Percentiles rank a stretch among this genome's conserved stretches.
Conservation (phyloP, 1,284 basidiomycete genomes). For the Golubevia sp. region DNA sequence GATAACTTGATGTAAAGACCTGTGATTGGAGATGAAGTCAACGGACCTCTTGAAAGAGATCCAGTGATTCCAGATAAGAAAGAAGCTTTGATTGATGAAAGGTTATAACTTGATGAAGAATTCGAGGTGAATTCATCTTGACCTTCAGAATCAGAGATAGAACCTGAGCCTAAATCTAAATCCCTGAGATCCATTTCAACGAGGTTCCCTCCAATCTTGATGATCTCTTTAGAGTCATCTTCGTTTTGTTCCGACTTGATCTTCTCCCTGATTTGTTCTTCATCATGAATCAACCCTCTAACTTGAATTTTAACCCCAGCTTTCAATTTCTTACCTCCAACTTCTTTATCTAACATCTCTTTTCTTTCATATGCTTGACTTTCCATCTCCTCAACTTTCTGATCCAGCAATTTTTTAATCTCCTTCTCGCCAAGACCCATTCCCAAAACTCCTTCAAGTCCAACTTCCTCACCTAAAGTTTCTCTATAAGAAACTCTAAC, state of each 20-base stretch:
- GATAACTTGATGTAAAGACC: slow-evolving; percentile 27
- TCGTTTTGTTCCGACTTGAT: slow-evolving; percentile 32
- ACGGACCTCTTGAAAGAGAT: slow-evolving; percentile 42
- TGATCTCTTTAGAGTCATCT: not conserved
- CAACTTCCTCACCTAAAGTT: slow-evolving; percentile 65
- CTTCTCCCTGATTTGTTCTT: not conserved
- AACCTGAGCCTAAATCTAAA: slow-evolving; percentile 1
- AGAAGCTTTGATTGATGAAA: slow-evolving; percentile 9
- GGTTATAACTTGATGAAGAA: slow-evolving; percentile 13
- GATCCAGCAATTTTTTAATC: slow-evolving; percentile 24
- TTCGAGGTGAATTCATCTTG: slow-evolving; percentile 10
- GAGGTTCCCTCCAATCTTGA: slow-evolving; percentile 30
- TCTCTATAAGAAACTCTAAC: slow-evolving; percentile 82
- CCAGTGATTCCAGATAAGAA: slow-evolving; percentile 30
- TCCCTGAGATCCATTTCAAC: slow-evolving; percentile 22
- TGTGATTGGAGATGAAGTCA: slow-evolving; percentile 46
- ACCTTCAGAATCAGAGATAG: not conserved
- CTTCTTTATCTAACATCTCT: slow-evolving; percentile 40
- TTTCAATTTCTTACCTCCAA: slow-evolving; percentile 41
- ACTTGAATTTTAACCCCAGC: not conserved
- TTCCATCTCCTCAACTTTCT: slow-evolving; percentile 13
- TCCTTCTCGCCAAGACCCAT: slow-evolving; percentile 43
- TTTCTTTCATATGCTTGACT: slow-evolving; percentile 1
- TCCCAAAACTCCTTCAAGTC: slow-evolving; percentile 29
- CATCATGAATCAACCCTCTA: slow-evolving; percentile 20